Conservation (phyloP, 768 basidiomycete genomes). For the Polyporus arcularius region DNA sequence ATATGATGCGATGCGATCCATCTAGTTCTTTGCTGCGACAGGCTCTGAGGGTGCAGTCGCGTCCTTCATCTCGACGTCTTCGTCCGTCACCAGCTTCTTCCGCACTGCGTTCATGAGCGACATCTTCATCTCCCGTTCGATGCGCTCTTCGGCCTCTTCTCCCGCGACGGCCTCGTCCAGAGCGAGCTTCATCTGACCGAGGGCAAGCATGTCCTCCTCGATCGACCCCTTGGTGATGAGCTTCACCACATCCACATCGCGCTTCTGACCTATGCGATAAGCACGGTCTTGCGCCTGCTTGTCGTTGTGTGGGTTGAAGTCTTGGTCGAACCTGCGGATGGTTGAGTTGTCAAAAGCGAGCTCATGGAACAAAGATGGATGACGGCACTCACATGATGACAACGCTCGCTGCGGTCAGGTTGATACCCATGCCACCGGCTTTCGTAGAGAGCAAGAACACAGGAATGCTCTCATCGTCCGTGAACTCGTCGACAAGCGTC, state of each 20-base stretch:
- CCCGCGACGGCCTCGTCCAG: conserved; percentile 95
- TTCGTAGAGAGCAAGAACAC: conserved; percentile 92
- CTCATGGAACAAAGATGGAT: not conserved
- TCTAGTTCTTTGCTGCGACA: not conserved
- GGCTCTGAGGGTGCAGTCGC: not conserved
- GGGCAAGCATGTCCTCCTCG: conserved; percentile 92
- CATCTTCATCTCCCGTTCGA: conserved; percentile 75
- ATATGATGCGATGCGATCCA: not conserved
- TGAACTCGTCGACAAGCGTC: conserved; percentile 93
- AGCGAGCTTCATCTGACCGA: conserved; percentile 88
- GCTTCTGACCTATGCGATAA: conserved; percentile 94
- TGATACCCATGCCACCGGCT: conserved; percentile 96
- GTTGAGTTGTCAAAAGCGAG: not conserved
- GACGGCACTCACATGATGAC: conserved; percentile 74
- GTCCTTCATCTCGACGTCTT: conserved; percentile 20
- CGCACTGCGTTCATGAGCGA: conserved; percentile 84
- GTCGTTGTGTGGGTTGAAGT: conserved; percentile 98
- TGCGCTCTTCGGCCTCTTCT: conserved; percentile 60
- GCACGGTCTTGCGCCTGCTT: conserved; percentile 97
- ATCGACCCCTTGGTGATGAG: conserved; percentile 90
- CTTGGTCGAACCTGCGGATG: conserved; percentile 83
- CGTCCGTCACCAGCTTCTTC: conserved; percentile 61
- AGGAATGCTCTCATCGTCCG: conserved; percentile 78
- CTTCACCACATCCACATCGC: conserved; percentile 93
- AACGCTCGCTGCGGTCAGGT: conserved; percentile 92